A percentile compares a stretch with the other conserved stretches of the same genome.
phyloP scores from a whole-genome alignment of 495 filamentous ascomycete species.

The Podospora didyma region DNA sequence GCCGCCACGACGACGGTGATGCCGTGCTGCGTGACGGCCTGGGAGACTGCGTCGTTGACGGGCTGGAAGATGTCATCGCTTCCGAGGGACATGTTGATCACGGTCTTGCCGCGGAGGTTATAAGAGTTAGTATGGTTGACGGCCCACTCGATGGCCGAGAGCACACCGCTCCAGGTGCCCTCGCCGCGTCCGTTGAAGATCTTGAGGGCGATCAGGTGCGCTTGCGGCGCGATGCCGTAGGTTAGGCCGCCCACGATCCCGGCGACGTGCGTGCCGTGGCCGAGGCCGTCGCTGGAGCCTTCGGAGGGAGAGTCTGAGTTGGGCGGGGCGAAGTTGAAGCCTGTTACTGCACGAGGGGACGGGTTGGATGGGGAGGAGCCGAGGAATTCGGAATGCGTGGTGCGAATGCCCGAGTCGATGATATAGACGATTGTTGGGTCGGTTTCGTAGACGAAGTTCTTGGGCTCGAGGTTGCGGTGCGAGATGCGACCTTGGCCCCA shows the following conservation, averaged over 20 bases:
- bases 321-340: not conserved
- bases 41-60: slow-evolving; percentile 45
- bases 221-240: slow-evolving; percentile 59
- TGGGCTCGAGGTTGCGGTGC: slow-evolving; percentile 32
- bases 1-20: slow-evolving; percentile 45
- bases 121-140: slow-evolving; percentile 38
- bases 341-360: slow-evolving; percentile 15
- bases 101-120: slow-evolving; percentile 29
- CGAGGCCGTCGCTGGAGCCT: slow-evolving; percentile 40
- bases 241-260: slow-evolving; percentile 57
- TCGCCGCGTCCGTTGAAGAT: slow-evolving; percentile 40
- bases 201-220: slow-evolving; percentile 58
- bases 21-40: slow-evolving; percentile 37
- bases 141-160: slow-evolving; percentile 54
- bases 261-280: slow-evolving; percentile 61
- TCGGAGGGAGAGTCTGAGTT: slow-evolving; percentile 11
- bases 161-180: slow-evolving; percentile 34
- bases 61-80: slow-evolving; percentile 42
- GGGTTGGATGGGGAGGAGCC: slow-evolving; percentile 11
- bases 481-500: slow-evolving; percentile 58
- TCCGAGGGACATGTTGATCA: slow-evolving; percentile 50
- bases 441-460: slow-evolving; percentile 54
- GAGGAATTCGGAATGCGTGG: slow-evolving; percentile 48
- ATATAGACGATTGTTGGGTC: slow-evolving; percentile 51
- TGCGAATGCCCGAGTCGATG: slow-evolving; percentile 53